Evolutionary conservation across 768 basidiomycete genomes (phyloP).

Genomic region (Paxillus ammoniavirescens): DNA sequence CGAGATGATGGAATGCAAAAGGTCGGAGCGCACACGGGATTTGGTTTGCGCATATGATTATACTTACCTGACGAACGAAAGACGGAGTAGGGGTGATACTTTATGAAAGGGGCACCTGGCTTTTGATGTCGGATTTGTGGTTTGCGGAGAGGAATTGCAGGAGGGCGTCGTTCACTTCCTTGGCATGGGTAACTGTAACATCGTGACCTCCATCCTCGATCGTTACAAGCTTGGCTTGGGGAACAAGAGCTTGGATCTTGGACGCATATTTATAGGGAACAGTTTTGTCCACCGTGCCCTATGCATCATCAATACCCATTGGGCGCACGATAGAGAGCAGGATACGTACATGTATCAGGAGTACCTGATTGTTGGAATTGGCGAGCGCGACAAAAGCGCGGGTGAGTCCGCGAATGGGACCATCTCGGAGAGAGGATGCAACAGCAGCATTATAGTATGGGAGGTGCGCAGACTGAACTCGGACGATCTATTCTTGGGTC

Average conservation of each 20-base stretch:
- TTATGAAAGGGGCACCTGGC: not conserved
- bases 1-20: not conserved
- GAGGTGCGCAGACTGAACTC: conserved; percentile 76
- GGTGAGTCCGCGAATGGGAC: conserved; percentile 64
- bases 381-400: conserved; percentile 51
- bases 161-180: conserved; percentile 29
- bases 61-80: not conserved
- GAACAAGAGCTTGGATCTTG: conserved; percentile 30
- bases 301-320: not conserved
- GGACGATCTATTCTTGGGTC: conserved; percentile 49
- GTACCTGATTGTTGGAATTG: conserved; percentile 46
- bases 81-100: not conserved
- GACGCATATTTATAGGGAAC: conserved; percentile 32
- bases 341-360: conserved; percentile 61
- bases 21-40: not conserved
- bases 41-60: not conserved
- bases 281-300: conserved; percentile 34
- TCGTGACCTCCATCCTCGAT: conserved; percentile 30
- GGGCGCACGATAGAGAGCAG: not conserved
- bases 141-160: conserved; percentile 24
- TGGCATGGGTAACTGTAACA: conserved; percentile 31
- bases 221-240: conserved; percentile 29
- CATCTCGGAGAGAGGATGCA: conserved; percentile 73
- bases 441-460: conserved; percentile 73
- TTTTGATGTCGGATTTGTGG: not conserved